Conservation (phyloP, 805 yeast species). For the Vanderwaltozyma verrucispora region DNA sequence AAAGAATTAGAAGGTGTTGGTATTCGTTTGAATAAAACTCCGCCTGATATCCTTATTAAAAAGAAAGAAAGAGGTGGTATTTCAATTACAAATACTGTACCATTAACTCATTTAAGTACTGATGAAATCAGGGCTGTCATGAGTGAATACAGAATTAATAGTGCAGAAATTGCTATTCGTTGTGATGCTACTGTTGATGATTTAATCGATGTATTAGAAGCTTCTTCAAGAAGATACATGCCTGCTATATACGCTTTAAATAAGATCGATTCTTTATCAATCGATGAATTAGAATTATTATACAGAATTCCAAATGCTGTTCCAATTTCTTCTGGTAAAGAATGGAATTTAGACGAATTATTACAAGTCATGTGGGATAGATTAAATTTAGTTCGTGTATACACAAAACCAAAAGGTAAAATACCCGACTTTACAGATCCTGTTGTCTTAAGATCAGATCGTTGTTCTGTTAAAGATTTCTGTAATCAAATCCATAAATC, state of each 20-base stretch:
- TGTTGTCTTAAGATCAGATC: conserved; percentile 74
- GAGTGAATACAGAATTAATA: conserved; percentile 88
- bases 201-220: conserved; percentile 87
- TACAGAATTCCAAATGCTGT: conserved; percentile 95
- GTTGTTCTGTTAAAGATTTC: conserved; percentile 85
- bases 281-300: conserved; percentile 84
- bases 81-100: conserved; percentile 86
- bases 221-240: conserved; percentile 80
- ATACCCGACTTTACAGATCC: conserved; percentile 94
- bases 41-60: conserved; percentile 86
- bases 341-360: conserved; percentile 95
- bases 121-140: conserved; percentile 95
- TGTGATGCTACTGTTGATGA: conserved; percentile 98
- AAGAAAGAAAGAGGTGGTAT: conserved; percentile 96
- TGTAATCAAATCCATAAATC: conserved; percentile 95
- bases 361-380: conserved; percentile 93
- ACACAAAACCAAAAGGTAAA: conserved; percentile 93
- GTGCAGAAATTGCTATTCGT: conserved; percentile 92
- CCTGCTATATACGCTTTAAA: conserved; percentile 93
- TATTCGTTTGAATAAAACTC: conserved; percentile 79
- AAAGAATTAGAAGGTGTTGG: conserved; percentile 97
- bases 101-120: conserved; percentile 79
- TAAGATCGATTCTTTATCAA: conserved; percentile 90
- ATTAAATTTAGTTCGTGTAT: conserved; percentile 84
- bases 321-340: conserved; percentile 90